Conservation (phyloP, 345 rosid genomes). For the Murraya paniculata region DNA sequence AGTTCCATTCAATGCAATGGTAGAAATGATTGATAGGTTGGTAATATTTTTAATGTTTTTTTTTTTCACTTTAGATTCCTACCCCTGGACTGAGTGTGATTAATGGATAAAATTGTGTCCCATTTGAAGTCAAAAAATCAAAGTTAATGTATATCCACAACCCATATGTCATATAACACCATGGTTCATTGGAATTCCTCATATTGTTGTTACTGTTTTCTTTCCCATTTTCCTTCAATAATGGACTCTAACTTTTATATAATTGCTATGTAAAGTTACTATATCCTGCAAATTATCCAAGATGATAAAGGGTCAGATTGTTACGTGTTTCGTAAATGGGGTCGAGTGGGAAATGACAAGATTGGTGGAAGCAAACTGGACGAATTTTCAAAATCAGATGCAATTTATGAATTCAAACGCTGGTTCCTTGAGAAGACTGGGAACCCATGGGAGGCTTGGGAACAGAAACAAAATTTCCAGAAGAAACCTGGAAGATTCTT, state of each 20-base stretch:
- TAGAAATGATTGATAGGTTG: not conserved
- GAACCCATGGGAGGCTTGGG: conserved; percentile 94
- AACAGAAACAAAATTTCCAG: conserved; percentile 62
- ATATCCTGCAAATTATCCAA: conserved; percentile 88
- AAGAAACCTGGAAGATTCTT: conserved; percentile 87
- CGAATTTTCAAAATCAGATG: conserved; percentile 73
- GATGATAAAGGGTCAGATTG: conserved; percentile 82
- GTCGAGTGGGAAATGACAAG: conserved; percentile 84
- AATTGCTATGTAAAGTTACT: conserved; percentile 53
- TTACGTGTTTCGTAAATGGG: conserved; percentile 91
- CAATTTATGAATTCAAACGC: conserved; percentile 59
- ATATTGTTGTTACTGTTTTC: not conserved
- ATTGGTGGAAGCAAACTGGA: conserved; percentile 84
- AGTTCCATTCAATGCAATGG: not conserved
- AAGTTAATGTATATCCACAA: not conserved
- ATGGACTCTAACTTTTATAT: conserved; percentile 19
- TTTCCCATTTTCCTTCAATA: not conserved
- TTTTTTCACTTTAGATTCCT: not conserved
- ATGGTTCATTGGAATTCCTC: not conserved
- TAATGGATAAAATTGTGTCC: not conserved
- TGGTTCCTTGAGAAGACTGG: conserved; percentile 91
- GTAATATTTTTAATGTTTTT: not conserved
- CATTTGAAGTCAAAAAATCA: not conserved
- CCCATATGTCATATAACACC: not conserved
- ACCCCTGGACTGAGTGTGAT: not conserved